These are phyloP conservation scores for Andrographis paniculata DNA, from an alignment of 305 asterid species.

Conservation along the genomic window DNA sequence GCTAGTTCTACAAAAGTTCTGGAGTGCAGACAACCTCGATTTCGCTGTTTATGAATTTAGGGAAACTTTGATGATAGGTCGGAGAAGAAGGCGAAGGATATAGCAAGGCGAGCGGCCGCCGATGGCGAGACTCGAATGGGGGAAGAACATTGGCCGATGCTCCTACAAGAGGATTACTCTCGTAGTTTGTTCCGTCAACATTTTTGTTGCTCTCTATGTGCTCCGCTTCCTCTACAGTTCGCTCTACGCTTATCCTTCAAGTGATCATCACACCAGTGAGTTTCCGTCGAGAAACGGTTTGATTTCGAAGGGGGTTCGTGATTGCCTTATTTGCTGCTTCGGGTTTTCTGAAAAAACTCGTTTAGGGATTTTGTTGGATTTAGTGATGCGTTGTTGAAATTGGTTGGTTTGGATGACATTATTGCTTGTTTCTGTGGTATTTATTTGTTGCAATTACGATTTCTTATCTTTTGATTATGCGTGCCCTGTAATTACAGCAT, in stretches of 20 bases:
- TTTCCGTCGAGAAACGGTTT: slow-evolving; percentile 1
- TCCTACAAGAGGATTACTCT: slow-evolving; percentile 71
- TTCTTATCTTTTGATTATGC: not conserved
- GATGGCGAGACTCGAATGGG: slow-evolving; percentile 82
- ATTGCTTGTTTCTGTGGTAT: too few relatives aligned
- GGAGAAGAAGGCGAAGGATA: slow-evolving; percentile 22
- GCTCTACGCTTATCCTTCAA: slow-evolving; percentile 53
- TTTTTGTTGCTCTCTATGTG: slow-evolving; percentile 68
- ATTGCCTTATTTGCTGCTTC: too few relatives aligned
- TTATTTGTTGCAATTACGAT: too few relatives aligned
- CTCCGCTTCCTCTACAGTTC: slow-evolving; percentile 64
- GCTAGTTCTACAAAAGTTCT: too few relatives aligned
- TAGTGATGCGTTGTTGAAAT: slow-evolving; percentile 1
- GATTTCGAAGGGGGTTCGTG: too few relatives aligned
- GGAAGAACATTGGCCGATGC: slow-evolving; percentile 42
- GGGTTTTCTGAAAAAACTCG: not conserved
- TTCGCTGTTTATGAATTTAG: too few relatives aligned
- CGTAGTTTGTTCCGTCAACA: slow-evolving; percentile 59
- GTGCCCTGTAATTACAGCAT: slow-evolving; percentile 33
- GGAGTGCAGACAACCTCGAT: too few relatives aligned
- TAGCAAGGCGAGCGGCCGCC: slow-evolving; percentile 17
- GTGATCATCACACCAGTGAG: slow-evolving; percentile 42
- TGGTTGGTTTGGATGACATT: not conserved
- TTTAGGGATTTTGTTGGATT: slow-evolving; percentile 19
- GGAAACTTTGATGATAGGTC: slow-evolving; percentile 23